Evolutionary conservation across 257 asterid genomes (phyloP), one percentile per base, ranked within the genome.

Genomic region (Coffea canephora): DNA sequence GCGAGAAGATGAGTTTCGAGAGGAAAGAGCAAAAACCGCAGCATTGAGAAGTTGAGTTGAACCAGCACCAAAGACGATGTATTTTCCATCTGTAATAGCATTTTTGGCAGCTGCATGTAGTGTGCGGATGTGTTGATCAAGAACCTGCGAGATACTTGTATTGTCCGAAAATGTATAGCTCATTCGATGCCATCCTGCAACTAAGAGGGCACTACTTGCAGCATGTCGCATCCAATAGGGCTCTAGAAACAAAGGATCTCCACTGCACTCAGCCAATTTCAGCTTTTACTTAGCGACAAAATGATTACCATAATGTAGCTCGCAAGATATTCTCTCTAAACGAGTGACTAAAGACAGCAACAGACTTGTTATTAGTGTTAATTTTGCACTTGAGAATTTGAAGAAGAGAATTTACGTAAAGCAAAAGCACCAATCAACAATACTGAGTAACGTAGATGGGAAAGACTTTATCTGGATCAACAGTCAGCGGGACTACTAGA

Each of bases 121-220:
- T 55, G 41, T 75, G 21, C 88, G 88, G 18, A 94, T 88, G 73
- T 76, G 85, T 10, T 69, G 67, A 6, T 80, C 85, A 19, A 94
- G 95, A 75, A 86, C 82, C 8, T 74, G 69, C 15, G 97, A 94
- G 80, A 87, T 55, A 69, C 0, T 7, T 14, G 89, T 31, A 0
- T 43, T 6, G 49, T 82, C 89, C 8, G 75, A 9, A 31, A 80
- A 94, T 0, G 0, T 0, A 74, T 94, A 92, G 78, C 97, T 86
- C 98, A 94, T 92, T 79, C 98, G 81, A 79, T 91, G 98, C 97
- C 98, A 93, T 8, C 97, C 98, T 46, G 94, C 49, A 6, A 91
- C 54, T 4, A 92, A 15, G 2, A 91, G 82, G 50, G 95, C 96
- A 79, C 96, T 89, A 36, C 76, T 83, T 3, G 84, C 83, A 54